These are phyloP conservation scores for Pinus albicaulis DNA, from an alignment of 75 land plant genomes.

Conservation along the genomic window DNA sequence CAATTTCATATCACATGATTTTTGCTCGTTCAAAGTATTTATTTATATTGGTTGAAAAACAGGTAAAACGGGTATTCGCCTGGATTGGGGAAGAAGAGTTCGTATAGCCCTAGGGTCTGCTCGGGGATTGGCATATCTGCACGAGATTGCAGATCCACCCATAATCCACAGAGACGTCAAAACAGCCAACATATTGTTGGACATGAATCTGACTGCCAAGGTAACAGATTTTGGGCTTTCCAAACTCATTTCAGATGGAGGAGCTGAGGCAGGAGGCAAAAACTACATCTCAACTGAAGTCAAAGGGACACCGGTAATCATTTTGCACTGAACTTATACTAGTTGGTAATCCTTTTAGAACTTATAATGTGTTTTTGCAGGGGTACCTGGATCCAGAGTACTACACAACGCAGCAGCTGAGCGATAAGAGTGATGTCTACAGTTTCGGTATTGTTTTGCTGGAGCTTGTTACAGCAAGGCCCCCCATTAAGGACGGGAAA, in stretches of 20 bases:
- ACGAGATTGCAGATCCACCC: conserved; percentile 32
- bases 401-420: conserved; percentile 74
- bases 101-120: conserved; percentile 36
- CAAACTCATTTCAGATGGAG: conserved; percentile 10
- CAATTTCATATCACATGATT: too few relatives aligned
- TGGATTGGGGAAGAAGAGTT: conserved; percentile 29
- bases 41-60: too few relatives aligned
- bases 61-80: conserved; percentile 7
- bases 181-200: conserved; percentile 35
- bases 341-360: too few relatives aligned
- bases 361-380: conserved; percentile 36
- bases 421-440: conserved; percentile 85
- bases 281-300: conserved; percentile 15
- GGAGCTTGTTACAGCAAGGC: conserved; percentile 67
- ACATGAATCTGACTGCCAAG: conserved; percentile 26
- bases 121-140: conserved; percentile 33
- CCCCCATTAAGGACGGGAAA: conserved; percentile 58
- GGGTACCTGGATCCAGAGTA: conserved; percentile 86
- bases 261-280: background rate
- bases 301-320: conserved; percentile 34
- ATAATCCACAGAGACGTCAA: conserved; percentile 47
- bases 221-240: conserved; percentile 42
- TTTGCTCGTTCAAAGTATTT: too few relatives aligned
- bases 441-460: conserved; percentile 87
- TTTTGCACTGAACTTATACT: background rate